phyloP scores from a whole-genome alignment of 129 eudicot species.

The Lactuca sativa region DNA sequence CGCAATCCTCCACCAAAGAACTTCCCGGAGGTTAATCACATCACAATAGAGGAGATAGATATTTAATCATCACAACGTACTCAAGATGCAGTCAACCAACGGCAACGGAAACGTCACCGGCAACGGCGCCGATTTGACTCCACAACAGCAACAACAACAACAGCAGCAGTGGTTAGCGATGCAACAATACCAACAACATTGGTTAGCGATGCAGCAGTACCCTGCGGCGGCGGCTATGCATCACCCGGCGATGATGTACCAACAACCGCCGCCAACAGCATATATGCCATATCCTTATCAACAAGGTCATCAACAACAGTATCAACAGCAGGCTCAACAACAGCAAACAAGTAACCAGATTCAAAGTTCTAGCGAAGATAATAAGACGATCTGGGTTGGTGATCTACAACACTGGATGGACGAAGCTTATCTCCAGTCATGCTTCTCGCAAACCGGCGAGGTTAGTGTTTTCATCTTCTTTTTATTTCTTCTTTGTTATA shows the following conservation, averaged over 20 bases:
- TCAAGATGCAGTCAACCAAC: constrained; percentile 29
- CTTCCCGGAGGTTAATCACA: neutral
- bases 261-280: constrained; percentile 34
- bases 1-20: constrained; percentile 17
- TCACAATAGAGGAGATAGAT: neutral
- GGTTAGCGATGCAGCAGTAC: constrained; percentile 44
- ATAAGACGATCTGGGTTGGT: constrained; percentile 69
- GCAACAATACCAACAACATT: constrained; percentile 43
- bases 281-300: constrained; percentile 51
- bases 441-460: constrained; percentile 60
- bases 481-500: neutral
- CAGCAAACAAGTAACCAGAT: constrained; percentile 39
- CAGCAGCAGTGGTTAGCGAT: constrained; percentile 43
- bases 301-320: constrained; percentile 20
- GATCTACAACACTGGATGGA: constrained; percentile 80
- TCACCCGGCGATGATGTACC: constrained; percentile 48
- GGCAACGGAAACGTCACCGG: neutral
- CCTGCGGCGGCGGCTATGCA: constrained; percentile 40
- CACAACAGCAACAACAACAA: constrained; percentile 30
- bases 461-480: constrained; percentile 19
- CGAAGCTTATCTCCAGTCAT: constrained; percentile 52
- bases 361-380: constrained; percentile 53
- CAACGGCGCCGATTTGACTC: constrained; percentile 24
- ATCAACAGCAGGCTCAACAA: constrained; percentile 25
- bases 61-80: neutral